phyloP scores from a whole-genome alignment of 768 basidiomycete genomes.

The Termitomyces eurrhizus region DNA sequence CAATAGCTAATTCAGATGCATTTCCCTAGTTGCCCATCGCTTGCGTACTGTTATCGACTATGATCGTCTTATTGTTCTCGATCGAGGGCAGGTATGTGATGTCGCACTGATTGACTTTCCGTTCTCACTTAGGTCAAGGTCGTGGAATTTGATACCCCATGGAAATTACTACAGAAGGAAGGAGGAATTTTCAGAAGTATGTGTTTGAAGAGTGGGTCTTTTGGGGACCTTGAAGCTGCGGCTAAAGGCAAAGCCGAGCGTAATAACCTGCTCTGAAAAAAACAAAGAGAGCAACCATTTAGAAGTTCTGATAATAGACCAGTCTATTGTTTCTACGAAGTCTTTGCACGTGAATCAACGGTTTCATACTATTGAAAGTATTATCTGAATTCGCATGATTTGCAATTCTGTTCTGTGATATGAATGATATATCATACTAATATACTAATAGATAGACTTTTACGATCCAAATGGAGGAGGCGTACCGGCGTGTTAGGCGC shows the following conservation, averaged over 20 bases:
- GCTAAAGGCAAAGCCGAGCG: constrained; percentile 17
- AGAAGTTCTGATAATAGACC: not conserved
- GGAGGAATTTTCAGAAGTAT: constrained; percentile 42
- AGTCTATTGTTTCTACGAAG: not conserved
- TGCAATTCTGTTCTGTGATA: not conserved
- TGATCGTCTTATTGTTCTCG: constrained; percentile 75
- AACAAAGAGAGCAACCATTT: not conserved
- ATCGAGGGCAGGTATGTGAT: constrained; percentile 50
- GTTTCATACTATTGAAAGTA: too few species aligned
- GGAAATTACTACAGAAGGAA: constrained; percentile 58
- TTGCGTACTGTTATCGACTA: constrained; percentile 79
- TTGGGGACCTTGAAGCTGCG: constrained; percentile 20
- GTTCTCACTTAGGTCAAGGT: constrained; percentile 28
- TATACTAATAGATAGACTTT: too few species aligned
- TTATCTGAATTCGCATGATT: not conserved
- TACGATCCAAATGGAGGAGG: too few species aligned
- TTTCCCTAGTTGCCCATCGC: constrained; percentile 59
- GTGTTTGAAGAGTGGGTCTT: constrained; percentile 24
- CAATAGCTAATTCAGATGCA: not conserved
- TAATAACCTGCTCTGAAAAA: not conserved
- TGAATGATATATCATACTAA: too few species aligned
- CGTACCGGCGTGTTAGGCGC: too few species aligned
- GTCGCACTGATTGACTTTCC: not conserved
- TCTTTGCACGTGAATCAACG: not conserved
- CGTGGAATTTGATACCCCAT: constrained; percentile 69